phyloP scores from a whole-genome alignment of 2,329 filamentous ascomycete genomes.

The Fusarium ramigenum region DNA sequence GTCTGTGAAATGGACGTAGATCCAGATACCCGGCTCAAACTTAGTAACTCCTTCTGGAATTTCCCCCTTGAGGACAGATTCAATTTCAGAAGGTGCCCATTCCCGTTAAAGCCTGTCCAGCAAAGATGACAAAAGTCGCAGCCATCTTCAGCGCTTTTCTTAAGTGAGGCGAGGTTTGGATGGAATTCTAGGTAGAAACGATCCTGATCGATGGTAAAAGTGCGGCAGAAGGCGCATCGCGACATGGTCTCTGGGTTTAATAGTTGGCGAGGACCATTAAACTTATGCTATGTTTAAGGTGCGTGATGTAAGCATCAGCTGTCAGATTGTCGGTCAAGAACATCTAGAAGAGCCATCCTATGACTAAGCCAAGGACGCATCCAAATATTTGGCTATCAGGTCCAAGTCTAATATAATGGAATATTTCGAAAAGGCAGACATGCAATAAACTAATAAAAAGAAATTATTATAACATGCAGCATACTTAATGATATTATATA shows the following conservation, averaged over 20 bases:
- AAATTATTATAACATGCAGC: too few species aligned
- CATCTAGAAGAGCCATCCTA: not conserved
- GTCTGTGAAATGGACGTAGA: conserved; percentile 6
- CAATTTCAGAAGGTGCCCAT: not conserved
- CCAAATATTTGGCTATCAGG: too few species aligned
- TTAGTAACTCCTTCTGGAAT: not conserved
- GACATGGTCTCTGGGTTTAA: not conserved
- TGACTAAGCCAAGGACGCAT: not conserved
- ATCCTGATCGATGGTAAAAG: not conserved
- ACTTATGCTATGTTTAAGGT: not conserved
- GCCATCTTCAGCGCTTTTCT: not conserved
- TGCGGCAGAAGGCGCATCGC: not conserved
- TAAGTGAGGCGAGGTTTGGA: not conserved
- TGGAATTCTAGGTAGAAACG: not conserved
- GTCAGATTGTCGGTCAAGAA: not conserved
- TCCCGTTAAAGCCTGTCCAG: conserved; percentile 3
- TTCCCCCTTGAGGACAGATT: not conserved
- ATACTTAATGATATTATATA: too few species aligned
- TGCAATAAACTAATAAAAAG: rapidly evolving
- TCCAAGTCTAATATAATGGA: rapidly evolving
- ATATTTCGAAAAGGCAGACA: rapidly evolving
- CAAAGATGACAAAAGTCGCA: conserved; percentile 15
- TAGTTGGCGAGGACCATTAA: not conserved
- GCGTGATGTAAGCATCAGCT: not conserved
- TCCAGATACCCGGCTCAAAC: conserved; percentile 3